A percentile compares a stretch with the other conserved stretches of the same genome.
Conservation (phyloP, 1,139 yeast species). For the Yamadazyma dendronema region DNA sequence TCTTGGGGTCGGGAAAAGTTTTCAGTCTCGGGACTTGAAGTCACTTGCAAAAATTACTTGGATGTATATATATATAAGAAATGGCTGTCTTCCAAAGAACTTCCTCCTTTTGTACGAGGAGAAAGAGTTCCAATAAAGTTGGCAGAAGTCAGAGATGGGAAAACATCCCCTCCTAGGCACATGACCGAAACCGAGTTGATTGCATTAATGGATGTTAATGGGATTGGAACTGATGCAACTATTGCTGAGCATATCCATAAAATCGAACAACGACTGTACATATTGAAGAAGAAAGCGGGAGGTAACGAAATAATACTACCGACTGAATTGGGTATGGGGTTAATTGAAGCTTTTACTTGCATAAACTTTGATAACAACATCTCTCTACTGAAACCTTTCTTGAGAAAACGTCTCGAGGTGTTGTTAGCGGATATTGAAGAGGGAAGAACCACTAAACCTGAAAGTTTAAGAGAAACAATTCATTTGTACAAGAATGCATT, state of each 20-base stretch:
- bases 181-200: slow-evolving; percentile 93
- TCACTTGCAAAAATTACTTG: slow-evolving; percentile 69
- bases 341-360: slow-evolving; percentile 84
- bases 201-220: slow-evolving; percentile 93
- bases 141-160: slow-evolving; percentile 67
- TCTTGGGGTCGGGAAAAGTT: slow-evolving; percentile 81
- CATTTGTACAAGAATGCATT: slow-evolving; percentile 64
- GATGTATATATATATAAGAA: slow-evolving; percentile 76
- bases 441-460: slow-evolving; percentile 54
- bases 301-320: slow-evolving; percentile 57
- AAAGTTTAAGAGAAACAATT: slow-evolving; percentile 58
- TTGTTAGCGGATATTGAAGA: slow-evolving; percentile 65
- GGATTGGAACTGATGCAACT: slow-evolving; percentile 98
- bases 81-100: slow-evolving; percentile 67
- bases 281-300: slow-evolving; percentile 45
- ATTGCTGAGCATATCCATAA: slow-evolving; percentile 97
- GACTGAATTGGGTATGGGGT: slow-evolving; percentile 78
- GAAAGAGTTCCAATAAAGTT: slow-evolving; percentile 53
- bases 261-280: slow-evolving; percentile 65
- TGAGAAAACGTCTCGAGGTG: slow-evolving; percentile 73
- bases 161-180: slow-evolving; percentile 74
- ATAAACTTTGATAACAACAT: slow-evolving; percentile 65
- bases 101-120: slow-evolving; percentile 65
- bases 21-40: slow-evolving; percentile 67
- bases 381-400: slow-evolving; percentile 85